These are phyloP conservation scores for Paramyrothecium sp. DNA, from an alignment of 2,329 filamentous ascomycete genomes.

Conservation along the genomic window DNA sequence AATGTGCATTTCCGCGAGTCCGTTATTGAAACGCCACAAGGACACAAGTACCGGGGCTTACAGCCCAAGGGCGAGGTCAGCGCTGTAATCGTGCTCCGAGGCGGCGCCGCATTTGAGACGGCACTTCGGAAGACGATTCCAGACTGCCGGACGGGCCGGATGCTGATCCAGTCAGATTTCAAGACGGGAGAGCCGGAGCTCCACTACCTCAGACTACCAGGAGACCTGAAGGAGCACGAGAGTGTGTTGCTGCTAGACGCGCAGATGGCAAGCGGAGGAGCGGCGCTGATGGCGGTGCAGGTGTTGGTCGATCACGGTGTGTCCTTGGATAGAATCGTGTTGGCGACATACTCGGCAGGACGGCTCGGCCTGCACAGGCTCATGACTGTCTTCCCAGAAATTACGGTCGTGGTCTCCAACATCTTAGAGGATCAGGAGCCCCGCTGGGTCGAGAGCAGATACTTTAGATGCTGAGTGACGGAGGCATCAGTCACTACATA, in stretches of 20 bases:
- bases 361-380: conserved; percentile 80
- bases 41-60: conserved; percentile 69
- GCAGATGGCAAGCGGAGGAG: conserved; percentile 90
- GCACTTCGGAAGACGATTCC: conserved; percentile 88
- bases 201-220: conserved; percentile 81
- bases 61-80: conserved; percentile 71
- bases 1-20: conserved; percentile 67
- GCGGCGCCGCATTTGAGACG: conserved; percentile 84
- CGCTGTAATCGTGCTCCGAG: conserved; percentile 84
- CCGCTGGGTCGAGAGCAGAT: conserved; percentile 86
- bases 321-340: conserved; percentile 76
- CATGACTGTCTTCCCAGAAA: conserved; percentile 82
- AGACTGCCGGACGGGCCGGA: conserved; percentile 83
- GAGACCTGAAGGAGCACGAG: conserved; percentile 70
- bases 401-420: conserved; percentile 82
- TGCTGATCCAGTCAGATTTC: conserved; percentile 87
- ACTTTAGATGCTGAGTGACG: conserved; percentile 73
- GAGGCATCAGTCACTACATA: not conserved
- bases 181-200: conserved; percentile 88
- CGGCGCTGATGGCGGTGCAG: conserved; percentile 87
- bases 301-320: conserved; percentile 96
- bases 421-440: conserved; percentile 80
- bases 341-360: conserved; percentile 90
- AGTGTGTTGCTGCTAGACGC: conserved; percentile 86
- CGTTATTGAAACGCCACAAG: conserved; percentile 69